phyloP scores from a whole-genome alignment of 768 basidiomycete species.

The Tulasnella sp. region DNA sequence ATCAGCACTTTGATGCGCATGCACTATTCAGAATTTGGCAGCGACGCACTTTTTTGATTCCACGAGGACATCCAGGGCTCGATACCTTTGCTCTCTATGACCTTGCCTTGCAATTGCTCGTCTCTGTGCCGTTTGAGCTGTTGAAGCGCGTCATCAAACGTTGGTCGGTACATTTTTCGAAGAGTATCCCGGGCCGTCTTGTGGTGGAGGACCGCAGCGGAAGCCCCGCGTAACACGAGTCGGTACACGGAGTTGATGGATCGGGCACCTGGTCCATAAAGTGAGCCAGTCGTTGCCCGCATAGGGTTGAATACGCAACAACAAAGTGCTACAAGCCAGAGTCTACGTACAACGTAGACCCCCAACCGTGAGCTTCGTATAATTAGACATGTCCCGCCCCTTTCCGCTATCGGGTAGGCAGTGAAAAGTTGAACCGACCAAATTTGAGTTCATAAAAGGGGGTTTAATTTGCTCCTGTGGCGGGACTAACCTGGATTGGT shows the following conservation, averaged over 20 bases:
- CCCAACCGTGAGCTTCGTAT: no score
- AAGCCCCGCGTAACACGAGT: slow-evolving; percentile 18
- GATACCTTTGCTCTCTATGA: neutral
- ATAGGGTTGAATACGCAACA: no score
- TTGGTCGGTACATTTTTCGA: slow-evolving; percentile 16
- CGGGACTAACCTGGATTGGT: no score
- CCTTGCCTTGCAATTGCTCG: neutral
- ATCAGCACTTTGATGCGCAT: neutral
- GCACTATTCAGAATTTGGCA: neutral
- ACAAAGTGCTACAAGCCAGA: no score
- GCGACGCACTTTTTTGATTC: slow-evolving; percentile 10
- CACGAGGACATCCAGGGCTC: slow-evolving; percentile 11
- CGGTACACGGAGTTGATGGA: slow-evolving; percentile 17
- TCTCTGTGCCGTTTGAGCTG: neutral
- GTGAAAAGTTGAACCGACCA: no score
- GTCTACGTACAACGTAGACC: no score
- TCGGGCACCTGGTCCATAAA: no score
- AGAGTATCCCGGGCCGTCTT: slow-evolving; percentile 9
- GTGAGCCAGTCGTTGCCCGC: no score
- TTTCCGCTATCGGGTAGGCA: no score
- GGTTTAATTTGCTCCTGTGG: no score
- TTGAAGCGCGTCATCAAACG: slow-evolving; percentile 15
- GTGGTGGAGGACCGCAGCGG: slow-evolving; percentile 19
- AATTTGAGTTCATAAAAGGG: no score
- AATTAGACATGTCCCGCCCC: no score